phyloP scores from a whole-genome alignment of 352 stramenopile species.

The Pilasporangium apinafurcum region DNA sequence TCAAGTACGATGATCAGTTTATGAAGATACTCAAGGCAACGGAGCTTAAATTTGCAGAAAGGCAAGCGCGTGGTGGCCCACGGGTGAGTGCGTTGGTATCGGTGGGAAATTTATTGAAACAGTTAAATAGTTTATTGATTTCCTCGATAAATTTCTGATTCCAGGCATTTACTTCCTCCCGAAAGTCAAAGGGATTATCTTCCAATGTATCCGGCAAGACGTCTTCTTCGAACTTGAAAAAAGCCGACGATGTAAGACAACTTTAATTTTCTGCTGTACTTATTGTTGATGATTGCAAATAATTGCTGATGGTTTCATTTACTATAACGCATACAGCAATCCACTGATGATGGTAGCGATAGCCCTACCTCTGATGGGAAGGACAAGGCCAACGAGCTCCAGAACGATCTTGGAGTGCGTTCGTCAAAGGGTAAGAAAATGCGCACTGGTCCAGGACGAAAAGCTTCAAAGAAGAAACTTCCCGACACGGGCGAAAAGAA shows the following conservation, averaged over 20 bases:
- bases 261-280: neutral
- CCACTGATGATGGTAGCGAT: slow-evolving; percentile 60
- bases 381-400: slow-evolving; percentile 50
- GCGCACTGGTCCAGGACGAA: slow-evolving; percentile 57
- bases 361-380: slow-evolving; percentile 38
- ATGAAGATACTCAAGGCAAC: slow-evolving; percentile 68
- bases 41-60: slow-evolving; percentile 63
- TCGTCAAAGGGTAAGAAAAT: slow-evolving; percentile 40
- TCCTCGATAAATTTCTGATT: too few species aligned
- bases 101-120: too few species aligned
- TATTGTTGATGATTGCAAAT: neutral
- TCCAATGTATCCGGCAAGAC: slow-evolving; percentile 45
- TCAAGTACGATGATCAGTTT: slow-evolving; percentile 80
- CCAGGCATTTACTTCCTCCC: slow-evolving; percentile 54
- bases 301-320: neutral
- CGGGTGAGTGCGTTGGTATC: too few species aligned
- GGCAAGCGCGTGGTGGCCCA: slow-evolving; percentile 49
- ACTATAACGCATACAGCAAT: slow-evolving; percentile 16
- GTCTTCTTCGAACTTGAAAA: slow-evolving; percentile 24
- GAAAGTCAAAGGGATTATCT: slow-evolving; percentile 50
- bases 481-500: slow-evolving; percentile 51
- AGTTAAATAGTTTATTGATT: too few species aligned
- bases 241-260: slow-evolving; percentile 24
- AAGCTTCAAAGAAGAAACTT: slow-evolving; percentile 35
- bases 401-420: slow-evolving; percentile 35